Conservation (phyloP, 1,139 yeast genomes). For the Meyerozyma carpophila region DNA sequence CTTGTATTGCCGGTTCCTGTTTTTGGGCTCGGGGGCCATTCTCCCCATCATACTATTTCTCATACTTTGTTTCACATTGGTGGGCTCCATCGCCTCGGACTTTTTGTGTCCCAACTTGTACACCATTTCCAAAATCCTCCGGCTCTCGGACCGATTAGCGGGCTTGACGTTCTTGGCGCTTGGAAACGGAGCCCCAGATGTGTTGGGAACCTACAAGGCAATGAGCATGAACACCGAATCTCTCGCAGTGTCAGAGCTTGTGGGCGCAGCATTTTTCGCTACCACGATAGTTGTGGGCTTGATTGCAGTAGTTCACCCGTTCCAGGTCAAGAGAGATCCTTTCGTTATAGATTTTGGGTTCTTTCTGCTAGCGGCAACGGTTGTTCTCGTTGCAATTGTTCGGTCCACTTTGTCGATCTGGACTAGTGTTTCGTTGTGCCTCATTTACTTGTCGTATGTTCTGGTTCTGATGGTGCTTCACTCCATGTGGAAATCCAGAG, state of each 20-base stretch:
- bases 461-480: conserved; percentile 31
- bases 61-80: conserved; percentile 45
- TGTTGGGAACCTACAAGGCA: conserved; percentile 79
- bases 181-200: conserved; percentile 92
- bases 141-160: conserved; percentile 71
- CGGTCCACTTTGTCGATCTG: conserved; percentile 40
- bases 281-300: conserved; percentile 70
- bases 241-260: conserved; percentile 79
- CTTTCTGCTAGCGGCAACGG: conserved; percentile 40
- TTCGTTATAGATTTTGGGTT: conserved; percentile 55
- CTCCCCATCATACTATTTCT: conserved; percentile 14
- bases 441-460: conserved; percentile 52
- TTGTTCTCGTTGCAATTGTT: conserved; percentile 36
- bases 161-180: conserved; percentile 85
- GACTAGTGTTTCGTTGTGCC: conserved; percentile 46
- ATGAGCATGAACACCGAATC: conserved; percentile 63
- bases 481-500: conserved; percentile 17
- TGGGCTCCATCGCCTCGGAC: conserved; percentile 74
- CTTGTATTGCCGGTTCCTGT: neutral
- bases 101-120: conserved; percentile 71
- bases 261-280: conserved; percentile 84
- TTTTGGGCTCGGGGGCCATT: neutral
- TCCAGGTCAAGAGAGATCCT: conserved; percentile 44
- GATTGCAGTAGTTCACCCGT: conserved; percentile 66
- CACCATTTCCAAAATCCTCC: conserved; percentile 52